Conservation (phyloP, 2,329 filamentous ascomycete species). For the Trichoderma polysporum region DNA sequence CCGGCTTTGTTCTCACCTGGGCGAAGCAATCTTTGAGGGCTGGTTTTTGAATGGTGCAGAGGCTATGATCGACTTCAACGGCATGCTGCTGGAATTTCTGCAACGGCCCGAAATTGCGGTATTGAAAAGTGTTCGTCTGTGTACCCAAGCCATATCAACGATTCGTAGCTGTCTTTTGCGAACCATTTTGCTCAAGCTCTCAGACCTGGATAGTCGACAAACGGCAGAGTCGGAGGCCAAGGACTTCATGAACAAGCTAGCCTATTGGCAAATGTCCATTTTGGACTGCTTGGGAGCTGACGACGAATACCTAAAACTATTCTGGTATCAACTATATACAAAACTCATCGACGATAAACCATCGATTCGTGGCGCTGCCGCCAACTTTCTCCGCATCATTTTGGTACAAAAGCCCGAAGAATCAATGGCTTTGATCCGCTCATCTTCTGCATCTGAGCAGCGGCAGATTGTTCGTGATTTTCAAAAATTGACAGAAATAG, state of each 20-base stretch:
- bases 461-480: slow-evolving; percentile 73
- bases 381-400: slow-evolving; percentile 85
- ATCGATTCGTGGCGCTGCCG: slow-evolving; percentile 70
- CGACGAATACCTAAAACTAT: slow-evolving; percentile 76
- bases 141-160: slow-evolving; percentile 74
- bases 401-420: slow-evolving; percentile 91
- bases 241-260: slow-evolving; percentile 76
- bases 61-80: slow-evolving; percentile 79
- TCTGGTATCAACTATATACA: slow-evolving; percentile 91
- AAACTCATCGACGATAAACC: slow-evolving; percentile 74
- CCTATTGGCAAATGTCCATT: slow-evolving; percentile 94
- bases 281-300: slow-evolving; percentile 75
- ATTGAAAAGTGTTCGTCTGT: slow-evolving; percentile 87
- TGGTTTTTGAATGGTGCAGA: slow-evolving; percentile 93
- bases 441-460: slow-evolving; percentile 69
- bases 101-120: slow-evolving; percentile 78
- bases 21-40: slow-evolving; percentile 90
- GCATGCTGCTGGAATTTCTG: slow-evolving; percentile 81
- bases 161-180: slow-evolving; percentile 78
- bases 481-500: slow-evolving; percentile 78
- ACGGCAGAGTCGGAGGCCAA: slow-evolving; percentile 62
- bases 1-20: slow-evolving; percentile 75
- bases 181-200: slow-evolving; percentile 76
- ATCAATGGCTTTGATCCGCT: slow-evolving; percentile 69
- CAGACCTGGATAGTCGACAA: slow-evolving; percentile 71